A percentile compares a stretch with the other conserved stretches of the same genome.
Evolutionary conservation across 2,329 filamentous ascomycete genomes (phyloP).

Genomic region (Apiospora sp.): DNA sequence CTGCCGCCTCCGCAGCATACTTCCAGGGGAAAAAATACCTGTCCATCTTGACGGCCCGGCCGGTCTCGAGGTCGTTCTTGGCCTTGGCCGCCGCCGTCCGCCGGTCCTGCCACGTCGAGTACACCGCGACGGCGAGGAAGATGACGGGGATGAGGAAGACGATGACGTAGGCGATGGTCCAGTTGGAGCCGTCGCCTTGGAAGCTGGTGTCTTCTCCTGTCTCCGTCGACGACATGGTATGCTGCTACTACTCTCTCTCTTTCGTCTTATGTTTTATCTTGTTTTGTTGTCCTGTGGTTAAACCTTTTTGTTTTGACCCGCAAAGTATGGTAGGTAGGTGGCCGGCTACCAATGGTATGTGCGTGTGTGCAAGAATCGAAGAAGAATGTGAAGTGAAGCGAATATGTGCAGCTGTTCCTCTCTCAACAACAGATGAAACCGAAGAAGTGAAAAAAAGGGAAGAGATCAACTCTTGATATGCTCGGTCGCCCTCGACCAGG

Average conservation of each 20-base stretch:
- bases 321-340: not conserved
- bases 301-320: not conserved
- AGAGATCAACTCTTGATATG: slow-evolving; percentile 27
- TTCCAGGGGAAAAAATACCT: slow-evolving; percentile 31
- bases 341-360: not conserved
- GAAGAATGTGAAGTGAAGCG: not conserved
- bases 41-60: slow-evolving; percentile 42
- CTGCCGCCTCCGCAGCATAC: not conserved
- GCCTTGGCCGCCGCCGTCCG: not conserved
- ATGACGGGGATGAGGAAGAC: slow-evolving; percentile 36
- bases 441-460: not conserved
- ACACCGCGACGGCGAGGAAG: slow-evolving; percentile 32
- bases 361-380: not conserved
- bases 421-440: not conserved
- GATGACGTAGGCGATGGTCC: slow-evolving; percentile 37
- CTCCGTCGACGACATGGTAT: not conserved
- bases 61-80: slow-evolving; percentile 32
- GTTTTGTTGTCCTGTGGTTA: not conserved
- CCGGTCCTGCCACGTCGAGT: slow-evolving; percentile 32
- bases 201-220: not conserved
- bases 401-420: not conserved
- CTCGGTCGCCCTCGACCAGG: slow-evolving; percentile 4
- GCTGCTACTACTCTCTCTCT: not conserved
- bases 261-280: not conserved
- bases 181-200: slow-evolving; percentile 35